Base-by-base conservation (phyloP, 1,139 yeast species). In the Blastobotrys petasosporus region DNA sequence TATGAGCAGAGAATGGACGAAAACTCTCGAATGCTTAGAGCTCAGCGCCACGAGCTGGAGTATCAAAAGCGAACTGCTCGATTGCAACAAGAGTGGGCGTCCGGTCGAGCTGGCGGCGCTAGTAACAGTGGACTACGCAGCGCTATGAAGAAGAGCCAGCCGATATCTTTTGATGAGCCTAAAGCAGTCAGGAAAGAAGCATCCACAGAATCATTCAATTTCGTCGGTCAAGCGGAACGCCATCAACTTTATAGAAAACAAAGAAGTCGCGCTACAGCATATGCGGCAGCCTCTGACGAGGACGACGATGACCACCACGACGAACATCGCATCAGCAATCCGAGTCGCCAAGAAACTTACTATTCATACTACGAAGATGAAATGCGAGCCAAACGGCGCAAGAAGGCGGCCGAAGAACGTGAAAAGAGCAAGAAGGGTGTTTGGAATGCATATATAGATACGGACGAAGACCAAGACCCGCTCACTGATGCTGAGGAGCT, bases 401-500 rank as follows among this genome's bases (percentile, higher is more conserved):
- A 49, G 30, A 28, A 36, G 37, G 46, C 28, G n/a, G 42, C 43
- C 12, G 48, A 48, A 28, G 49, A 52, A 11, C 37, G 42, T 23
- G 50, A 47, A 29, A 34, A 34, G 23, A 44, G 42, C 13, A 44
- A 43, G 11, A 39, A 37, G 32, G 42, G 44, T 37, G 53, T 42
- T 12, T 56, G 60, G 60, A 49, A 47, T 25, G 47, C 48, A 32
- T 55, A 46, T 39, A 54, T 56, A 37, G 54, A 54, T 39, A 36
- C 49, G 9, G 48, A 48, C 1, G 51, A 48, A 31, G 59, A 55
- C 41, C 59, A 55, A 38, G 53, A 20, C 25, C 25, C 25, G 25
- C 25, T 20, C 25, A 20, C 25, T 7, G 25, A 20, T 20, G 25
- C 7, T 20, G 25, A 20, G 7, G 25, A 20, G 6, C 25, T 20